Evolutionary conservation across 345 rosid genomes (phyloP).

Genomic region (Ailanthus altissimus): DNA sequence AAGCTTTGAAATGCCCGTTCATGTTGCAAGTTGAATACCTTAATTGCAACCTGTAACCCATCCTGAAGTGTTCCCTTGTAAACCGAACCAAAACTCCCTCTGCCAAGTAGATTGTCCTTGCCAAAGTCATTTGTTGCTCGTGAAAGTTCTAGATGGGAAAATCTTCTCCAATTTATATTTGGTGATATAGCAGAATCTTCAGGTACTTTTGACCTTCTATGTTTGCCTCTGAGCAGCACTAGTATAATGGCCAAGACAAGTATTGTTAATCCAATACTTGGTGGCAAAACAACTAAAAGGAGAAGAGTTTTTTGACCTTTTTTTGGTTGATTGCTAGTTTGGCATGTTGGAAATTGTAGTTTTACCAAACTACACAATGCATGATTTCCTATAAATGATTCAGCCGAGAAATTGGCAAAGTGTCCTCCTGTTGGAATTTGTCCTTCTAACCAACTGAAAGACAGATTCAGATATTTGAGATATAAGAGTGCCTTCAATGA

Average conservation of each 20-base stretch:
- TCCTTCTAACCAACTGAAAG: too few species aligned
- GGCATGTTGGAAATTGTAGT: constrained; percentile 10
- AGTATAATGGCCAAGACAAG: too few species aligned
- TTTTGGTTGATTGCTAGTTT: neutral
- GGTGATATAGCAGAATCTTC: neutral
- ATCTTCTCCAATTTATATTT: constrained; percentile 5
- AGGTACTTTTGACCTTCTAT: too few species aligned
- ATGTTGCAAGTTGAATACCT: constrained; percentile 13
- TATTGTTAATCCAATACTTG: too few species aligned
- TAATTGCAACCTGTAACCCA: constrained; percentile 1
- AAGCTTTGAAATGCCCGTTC: constrained; percentile 20
- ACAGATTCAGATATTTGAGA: neutral
- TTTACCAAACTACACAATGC: constrained; percentile 17
- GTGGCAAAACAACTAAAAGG: too few species aligned
- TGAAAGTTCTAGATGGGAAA: neutral
- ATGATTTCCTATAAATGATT: constrained; percentile 4
- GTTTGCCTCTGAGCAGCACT: too few species aligned
- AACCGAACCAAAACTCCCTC: constrained; percentile 23
- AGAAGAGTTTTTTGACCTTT: too few species aligned
- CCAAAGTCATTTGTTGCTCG: neutral
- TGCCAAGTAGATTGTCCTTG: neutral
- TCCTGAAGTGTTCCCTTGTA: neutral
- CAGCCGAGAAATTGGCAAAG: neutral
- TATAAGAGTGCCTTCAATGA: too few species aligned
- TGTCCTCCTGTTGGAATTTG: constrained; percentile 13